Conservation (phyloP, 2,329 filamentous ascomycete genomes). For the Exserohilum turcica region DNA sequence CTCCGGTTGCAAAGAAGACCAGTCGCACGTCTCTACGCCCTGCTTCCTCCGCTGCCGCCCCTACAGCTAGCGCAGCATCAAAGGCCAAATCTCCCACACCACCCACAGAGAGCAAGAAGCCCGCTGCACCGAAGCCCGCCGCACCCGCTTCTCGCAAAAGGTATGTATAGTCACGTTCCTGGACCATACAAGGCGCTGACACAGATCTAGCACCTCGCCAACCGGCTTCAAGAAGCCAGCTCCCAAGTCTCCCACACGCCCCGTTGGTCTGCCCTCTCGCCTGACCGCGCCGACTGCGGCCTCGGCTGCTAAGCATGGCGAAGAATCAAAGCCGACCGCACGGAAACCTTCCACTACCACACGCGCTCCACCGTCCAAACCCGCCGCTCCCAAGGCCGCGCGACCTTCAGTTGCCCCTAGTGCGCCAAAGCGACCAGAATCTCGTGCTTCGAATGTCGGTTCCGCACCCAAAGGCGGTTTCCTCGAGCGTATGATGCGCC, state of each 20-base stretch:
- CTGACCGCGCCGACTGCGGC: constrained; percentile 72
- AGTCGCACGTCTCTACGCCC: constrained; percentile 37
- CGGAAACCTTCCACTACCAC: constrained; percentile 48
- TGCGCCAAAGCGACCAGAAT: constrained; percentile 57
- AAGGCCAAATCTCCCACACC: constrained; percentile 17
- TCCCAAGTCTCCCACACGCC: constrained; percentile 68
- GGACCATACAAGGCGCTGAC: constrained; percentile 9
- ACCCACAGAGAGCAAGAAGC: constrained; percentile 19
- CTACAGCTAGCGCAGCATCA: constrained; percentile 29
- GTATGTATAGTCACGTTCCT: constrained; percentile 7
- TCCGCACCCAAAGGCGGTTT: constrained; percentile 71
- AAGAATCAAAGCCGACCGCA: constrained; percentile 45
- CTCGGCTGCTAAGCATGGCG: constrained; percentile 65
- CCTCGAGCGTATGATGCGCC: constrained; percentile 80
- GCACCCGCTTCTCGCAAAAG: constrained; percentile 17
- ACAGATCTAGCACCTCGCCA: constrained; percentile 25
- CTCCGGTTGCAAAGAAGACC: constrained; percentile 25
- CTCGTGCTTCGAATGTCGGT: constrained; percentile 55
- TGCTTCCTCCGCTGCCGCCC: constrained; percentile 25
- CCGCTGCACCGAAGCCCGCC: constrained; percentile 16
- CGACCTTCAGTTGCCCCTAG: constrained; percentile 46
- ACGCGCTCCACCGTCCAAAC: constrained; percentile 31
- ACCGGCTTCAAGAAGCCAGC: constrained; percentile 46
- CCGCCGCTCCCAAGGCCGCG: constrained; percentile 37
- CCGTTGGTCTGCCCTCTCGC: constrained; percentile 68